Percentiles rank a stretch among this genome's conserved stretches.
Conservation (phyloP, 192 early-diverging fungal genomes). For the Helicostylum pulchrum region DNA sequence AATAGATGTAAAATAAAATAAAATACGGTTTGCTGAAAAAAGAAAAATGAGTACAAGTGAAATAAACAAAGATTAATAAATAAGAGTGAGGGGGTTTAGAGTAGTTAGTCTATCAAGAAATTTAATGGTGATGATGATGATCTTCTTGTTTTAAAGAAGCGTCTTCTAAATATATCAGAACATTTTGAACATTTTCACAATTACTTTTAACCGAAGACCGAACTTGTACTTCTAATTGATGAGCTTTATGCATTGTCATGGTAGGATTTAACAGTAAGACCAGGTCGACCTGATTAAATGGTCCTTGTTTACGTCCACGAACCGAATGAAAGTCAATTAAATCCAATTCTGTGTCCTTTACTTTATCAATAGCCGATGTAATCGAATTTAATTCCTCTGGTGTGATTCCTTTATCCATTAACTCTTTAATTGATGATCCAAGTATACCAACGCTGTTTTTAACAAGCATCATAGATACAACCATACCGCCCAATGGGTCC, state of each 20-base stretch:
- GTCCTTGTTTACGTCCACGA: slow-evolving; percentile 55
- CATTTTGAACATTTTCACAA: slow-evolving; percentile 38
- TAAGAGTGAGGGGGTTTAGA: no score
- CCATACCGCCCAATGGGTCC: slow-evolving; percentile 73
- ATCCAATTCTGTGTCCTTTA: slow-evolving; percentile 17
- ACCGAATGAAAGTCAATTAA: slow-evolving; percentile 44
- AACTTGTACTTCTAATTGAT: slow-evolving; percentile 36
- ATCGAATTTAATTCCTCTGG: slow-evolving; percentile 29
- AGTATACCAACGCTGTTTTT: slow-evolving; percentile 57
- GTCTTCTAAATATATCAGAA: slow-evolving; percentile 37
- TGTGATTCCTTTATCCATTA: slow-evolving; percentile 34
- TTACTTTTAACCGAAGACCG: slow-evolving; percentile 22
- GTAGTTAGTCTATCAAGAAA: no score
- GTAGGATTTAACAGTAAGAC: slow-evolving; percentile 47
- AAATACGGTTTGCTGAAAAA: no score
- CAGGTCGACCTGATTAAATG: slow-evolving; percentile 54
- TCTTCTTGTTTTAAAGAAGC: not conserved
- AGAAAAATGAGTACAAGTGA: no score
- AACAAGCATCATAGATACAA: slow-evolving; percentile 70
- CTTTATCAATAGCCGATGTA: slow-evolving; percentile 15
- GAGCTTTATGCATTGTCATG: slow-evolving; percentile 44
- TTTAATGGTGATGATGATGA: not conserved
- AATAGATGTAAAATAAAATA: no score
- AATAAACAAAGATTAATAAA: no score
- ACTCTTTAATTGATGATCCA: slow-evolving; percentile 36